Base-by-base conservation (phyloP, 2,329 filamentous ascomycete genomes). In the Ophiocordyceps sinensis region DNA sequence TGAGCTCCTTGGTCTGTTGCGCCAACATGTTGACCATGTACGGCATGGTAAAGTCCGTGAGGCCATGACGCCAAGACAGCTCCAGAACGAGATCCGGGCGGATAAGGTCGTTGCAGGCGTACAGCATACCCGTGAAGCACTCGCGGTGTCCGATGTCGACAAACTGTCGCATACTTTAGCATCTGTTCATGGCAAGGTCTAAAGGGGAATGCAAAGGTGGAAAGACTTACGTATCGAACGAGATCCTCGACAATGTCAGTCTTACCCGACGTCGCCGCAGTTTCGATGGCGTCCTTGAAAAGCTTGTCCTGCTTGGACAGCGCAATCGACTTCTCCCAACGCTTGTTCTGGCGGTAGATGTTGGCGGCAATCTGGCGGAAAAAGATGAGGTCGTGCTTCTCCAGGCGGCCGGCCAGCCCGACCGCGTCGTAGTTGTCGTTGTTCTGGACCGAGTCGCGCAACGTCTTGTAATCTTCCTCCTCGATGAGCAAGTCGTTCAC, bases 261-360 rank as follows among this genome's bases (percentile, higher is more conserved):
- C 75, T 96, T 96, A 58, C 75, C 73, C 40, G 89, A 96, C 42
- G 95, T 84, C 26, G 91, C 91, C 28, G 93, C 78, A 13, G 91
- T 98, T 73, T 98, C 91, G 48, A 98, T 96, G 23, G 93, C 91
- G 66, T 98, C 91, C 73, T 95, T 96, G 81, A 91, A 98, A 14
- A 98, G 72, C 75, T 95, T 96, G 70, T 98, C 91, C 62, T 98
- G 89, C 74, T 98, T 98, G 14, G 89, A 96, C 37, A 98, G 71
- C 29, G 86, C 78, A 62, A 98, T 98, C 4, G 88, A 95, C 70
- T 96, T 96, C 69, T 96, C 89, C 93, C 93, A 98, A 48, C 91
- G 79, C 82, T 96, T 96, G 73, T 94, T 96, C 76, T 96, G 98
- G 62, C 93, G 87, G 71, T 96, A 98, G 63, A 98, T 98, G 66